These are phyloP conservation scores for Tanacetum coccineum DNA, from an alignment of 129 eudicot genomes.

Conservation along the genomic window DNA sequence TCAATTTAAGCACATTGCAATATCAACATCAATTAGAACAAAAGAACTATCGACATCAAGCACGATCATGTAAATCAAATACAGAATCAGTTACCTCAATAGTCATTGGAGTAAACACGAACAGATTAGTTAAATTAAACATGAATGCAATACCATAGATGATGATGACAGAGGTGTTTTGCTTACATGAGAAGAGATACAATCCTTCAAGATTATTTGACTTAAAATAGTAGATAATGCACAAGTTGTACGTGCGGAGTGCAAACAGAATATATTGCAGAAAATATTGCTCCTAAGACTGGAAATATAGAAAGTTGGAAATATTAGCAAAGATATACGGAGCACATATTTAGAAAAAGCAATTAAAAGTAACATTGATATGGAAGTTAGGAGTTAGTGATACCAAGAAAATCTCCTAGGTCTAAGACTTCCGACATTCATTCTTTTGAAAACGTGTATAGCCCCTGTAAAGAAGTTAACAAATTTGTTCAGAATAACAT, in stretches of 20 bases:
- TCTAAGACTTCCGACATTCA: constrained; percentile 65
- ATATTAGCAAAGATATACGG: constrained; percentile 15
- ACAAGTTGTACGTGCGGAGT: constrained; percentile 71
- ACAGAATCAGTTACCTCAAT: constrained; percentile 52
- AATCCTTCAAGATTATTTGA: too few relatives aligned
- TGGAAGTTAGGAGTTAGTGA: constrained; percentile 7
- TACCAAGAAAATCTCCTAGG: constrained; percentile 79
- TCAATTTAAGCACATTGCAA: background rate
- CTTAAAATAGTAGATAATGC: too few relatives aligned
- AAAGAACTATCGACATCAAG: background rate
- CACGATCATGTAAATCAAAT: constrained; percentile 3
- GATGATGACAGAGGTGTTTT: too few relatives aligned
- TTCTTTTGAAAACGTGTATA: constrained; percentile 45
- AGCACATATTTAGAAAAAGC: background rate
- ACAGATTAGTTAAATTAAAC: too few relatives aligned
- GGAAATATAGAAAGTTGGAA: constrained; percentile 17
- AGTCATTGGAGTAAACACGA: constrained; percentile 97
- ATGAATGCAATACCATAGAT: too few relatives aligned
- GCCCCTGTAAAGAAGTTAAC: constrained; percentile 29
- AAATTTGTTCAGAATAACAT: constrained; percentile 13
- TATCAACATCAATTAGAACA: background rate
- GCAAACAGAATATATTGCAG: constrained; percentile 78
- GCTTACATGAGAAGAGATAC: too few relatives aligned
- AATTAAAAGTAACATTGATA: background rate
- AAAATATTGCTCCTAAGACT: constrained; percentile 63